Evolutionary conservation across 108 stramenopile genomes (phyloP).

Genomic region (Skeletonema menzelii): DNA sequence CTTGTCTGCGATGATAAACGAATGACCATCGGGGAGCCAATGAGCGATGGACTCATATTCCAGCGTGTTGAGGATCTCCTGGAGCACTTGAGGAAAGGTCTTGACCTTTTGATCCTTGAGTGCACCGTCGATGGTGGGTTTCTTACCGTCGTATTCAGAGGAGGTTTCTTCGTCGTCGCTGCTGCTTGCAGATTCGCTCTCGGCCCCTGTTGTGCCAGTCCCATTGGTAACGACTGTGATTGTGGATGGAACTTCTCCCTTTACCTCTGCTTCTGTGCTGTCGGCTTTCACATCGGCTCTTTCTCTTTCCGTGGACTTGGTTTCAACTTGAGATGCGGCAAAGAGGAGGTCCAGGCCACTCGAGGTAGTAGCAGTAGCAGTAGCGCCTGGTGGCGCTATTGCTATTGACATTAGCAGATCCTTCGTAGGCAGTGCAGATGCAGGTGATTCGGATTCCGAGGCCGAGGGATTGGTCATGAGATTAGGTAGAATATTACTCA

Average conservation of each 20-base stretch:
- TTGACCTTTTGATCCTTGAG: background rate
- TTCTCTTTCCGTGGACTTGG: background rate
- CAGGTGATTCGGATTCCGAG: too few relatives aligned
- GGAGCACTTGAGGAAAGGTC: constrained; percentile 27
- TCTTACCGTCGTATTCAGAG: background rate
- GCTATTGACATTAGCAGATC: too few relatives aligned
- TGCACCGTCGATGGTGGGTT: background rate
- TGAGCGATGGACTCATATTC: constrained; percentile 12
- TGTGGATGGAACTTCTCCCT: background rate
- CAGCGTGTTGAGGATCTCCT: constrained; percentile 18
- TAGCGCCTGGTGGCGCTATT: too few relatives aligned
- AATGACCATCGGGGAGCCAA: constrained; percentile 32
- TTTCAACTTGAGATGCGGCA: background rate
- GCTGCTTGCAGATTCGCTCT: background rate
- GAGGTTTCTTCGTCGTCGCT: background rate
- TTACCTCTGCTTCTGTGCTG: too few relatives aligned
- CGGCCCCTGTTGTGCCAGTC: background rate
- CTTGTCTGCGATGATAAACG: constrained; percentile 31
- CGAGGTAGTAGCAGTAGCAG: too few relatives aligned
- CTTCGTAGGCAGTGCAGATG: too few relatives aligned
- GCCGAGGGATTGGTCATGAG: too few relatives aligned
- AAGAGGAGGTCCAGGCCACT: background rate
- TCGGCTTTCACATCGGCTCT: too few relatives aligned
- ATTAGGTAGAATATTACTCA: too few relatives aligned
- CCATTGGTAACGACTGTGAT: background rate